Evolutionary conservation across 352 stramenopile species (phyloP), one percentile per base, ranked within the genome.

Genomic region (Phytophthora brassicae): DNA sequence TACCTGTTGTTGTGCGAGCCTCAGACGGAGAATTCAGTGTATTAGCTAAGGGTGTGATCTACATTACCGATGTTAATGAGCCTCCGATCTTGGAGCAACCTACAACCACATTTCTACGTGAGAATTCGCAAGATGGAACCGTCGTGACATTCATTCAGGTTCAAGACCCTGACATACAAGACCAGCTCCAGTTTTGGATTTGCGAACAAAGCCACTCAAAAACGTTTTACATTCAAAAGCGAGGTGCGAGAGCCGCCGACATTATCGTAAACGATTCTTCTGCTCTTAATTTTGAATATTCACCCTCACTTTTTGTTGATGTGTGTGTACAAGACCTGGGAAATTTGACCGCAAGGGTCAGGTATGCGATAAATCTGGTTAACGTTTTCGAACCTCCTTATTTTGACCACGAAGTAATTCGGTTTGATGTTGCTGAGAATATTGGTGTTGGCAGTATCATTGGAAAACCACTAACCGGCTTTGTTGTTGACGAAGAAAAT

Each of bases 351-450:
- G 33, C 60, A 23, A 61, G 48, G 22, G 39, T 56, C 0, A 64
- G 77, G 33, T 53, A 84, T 11, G 45, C 13, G 2, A 31, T 85
- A 1, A 55, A 51, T 19, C 56, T 88, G 17, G 9, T 62, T 1
- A 85, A 88, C 36, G 76, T 88, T n/a, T 79, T 74, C 19, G 79
- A 88, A 39, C 67, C 76, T 0, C 69, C 76, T 12, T 76, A 63
- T 3, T 85, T 88, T 33, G 69, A 50, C 0, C 50, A 63, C 7
- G 46, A 68, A 7, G 20, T 54, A 1, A 33, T 83, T n/a, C 48
- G 56, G 6, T 68, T 85, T 22, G 24, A 33, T 3, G 51, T 77
- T 9, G 38, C 48, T 1, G 79, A 88, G 52, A 66, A 78, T 4
- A 28, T 72, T 44, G 31, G 8, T 2, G 43, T 45, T 56, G 49